Evolutionary conservation across 139 green algal genomes (phyloP).

Genomic region (Coelastrella sp.): DNA sequence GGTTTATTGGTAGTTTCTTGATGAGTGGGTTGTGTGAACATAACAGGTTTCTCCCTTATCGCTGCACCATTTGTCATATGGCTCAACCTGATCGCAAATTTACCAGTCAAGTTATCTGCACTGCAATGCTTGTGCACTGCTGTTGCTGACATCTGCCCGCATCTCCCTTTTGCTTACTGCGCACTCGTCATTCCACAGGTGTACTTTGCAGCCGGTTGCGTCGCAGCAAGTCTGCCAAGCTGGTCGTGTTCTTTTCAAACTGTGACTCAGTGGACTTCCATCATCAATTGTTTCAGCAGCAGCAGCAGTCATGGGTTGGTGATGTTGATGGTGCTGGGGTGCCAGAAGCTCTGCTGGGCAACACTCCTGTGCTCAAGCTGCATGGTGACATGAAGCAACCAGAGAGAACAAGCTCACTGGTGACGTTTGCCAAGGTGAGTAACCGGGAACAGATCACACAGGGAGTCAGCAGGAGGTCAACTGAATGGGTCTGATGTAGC

Average conservation of each 20-base stretch:
- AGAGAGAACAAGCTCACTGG: conserved; percentile 81
- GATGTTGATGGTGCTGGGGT: not conserved
- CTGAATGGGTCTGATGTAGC: too few relatives aligned
- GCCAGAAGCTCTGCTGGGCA: not conserved
- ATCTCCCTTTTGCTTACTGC: not conserved
- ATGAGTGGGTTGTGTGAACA: too few relatives aligned
- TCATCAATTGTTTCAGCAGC: conserved; percentile 68
- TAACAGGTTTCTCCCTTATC: too few relatives aligned
- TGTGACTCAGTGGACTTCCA: conserved; percentile 92
- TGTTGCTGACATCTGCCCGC: too few relatives aligned
- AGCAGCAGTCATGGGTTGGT: not conserved
- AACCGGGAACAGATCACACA: too few relatives aligned
- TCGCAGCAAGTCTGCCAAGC: conserved; percentile 65
- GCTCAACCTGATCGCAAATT: too few relatives aligned
- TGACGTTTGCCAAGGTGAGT: conserved; percentile 76
- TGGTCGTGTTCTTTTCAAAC: conserved; percentile 94
- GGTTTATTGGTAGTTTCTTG: too few relatives aligned
- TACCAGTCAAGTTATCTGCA: too few relatives aligned
- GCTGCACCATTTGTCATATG: too few relatives aligned
- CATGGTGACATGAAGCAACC: conserved; percentile 92
- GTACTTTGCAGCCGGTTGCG: conserved; percentile 17
- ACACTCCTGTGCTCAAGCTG: conserved; percentile 75
- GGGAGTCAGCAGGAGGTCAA: too few relatives aligned
- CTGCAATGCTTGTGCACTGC: too few relatives aligned
- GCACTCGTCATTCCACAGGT: not conserved